These are phyloP conservation scores for Citrus australasica DNA, from an alignment of 345 rosid species.

Conservation along the genomic window DNA sequence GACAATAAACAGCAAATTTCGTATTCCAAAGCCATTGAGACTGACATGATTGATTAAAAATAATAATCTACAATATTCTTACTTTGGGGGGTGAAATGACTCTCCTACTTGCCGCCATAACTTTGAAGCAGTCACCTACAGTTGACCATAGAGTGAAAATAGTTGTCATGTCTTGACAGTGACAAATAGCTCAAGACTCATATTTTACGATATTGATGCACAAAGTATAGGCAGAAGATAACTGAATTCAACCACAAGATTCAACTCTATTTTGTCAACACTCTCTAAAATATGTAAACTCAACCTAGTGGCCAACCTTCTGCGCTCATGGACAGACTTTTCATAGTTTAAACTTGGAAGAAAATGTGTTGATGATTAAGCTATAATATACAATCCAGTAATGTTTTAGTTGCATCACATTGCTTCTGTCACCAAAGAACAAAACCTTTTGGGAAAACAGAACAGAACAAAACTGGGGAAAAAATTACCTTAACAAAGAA, in stretches of 20 bases:
- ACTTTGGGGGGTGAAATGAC: constrained; percentile 92
- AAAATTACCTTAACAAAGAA: background rate
- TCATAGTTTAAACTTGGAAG: constrained; percentile 4
- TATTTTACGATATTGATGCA: background rate
- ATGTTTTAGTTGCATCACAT: background rate
- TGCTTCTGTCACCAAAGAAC: background rate
- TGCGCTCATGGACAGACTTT: background rate
- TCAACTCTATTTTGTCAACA: background rate
- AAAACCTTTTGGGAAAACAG: background rate
- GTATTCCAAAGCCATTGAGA: constrained; percentile 2
- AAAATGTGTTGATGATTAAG: background rate
- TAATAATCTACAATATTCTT: constrained; percentile 21
- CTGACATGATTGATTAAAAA: background rate
- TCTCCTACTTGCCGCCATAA: constrained; percentile 93
- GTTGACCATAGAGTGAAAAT: constrained; percentile 18
- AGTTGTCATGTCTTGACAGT: constrained; percentile 11
- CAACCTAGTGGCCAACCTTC: background rate
- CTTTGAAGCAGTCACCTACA: constrained; percentile 75
- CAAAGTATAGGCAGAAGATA: background rate
- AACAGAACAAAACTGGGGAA: background rate
- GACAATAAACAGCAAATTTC: background rate
- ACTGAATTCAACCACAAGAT: background rate
- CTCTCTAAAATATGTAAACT: background rate
- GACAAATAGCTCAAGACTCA: background rate
- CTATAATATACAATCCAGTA: background rate